Evolutionary conservation across 2,329 filamentous ascomycete species (phyloP), one percentile per base, ranked within the genome.

Genomic region (Cladosporium cucumerinum): DNA sequence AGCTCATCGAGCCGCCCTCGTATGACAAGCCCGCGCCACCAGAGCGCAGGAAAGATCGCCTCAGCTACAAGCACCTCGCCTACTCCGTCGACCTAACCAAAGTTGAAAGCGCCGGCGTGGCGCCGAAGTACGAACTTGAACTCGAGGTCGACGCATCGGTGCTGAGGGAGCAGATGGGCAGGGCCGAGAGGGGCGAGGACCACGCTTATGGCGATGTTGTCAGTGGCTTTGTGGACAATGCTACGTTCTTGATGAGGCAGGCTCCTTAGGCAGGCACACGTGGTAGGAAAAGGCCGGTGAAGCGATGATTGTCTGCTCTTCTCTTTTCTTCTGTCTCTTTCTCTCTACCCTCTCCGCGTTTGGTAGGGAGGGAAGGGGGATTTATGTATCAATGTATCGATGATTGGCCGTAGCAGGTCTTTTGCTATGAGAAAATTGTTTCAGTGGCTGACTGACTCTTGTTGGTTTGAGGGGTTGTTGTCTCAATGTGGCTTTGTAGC

Each of bases 41-140:
- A 68, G 75, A 68, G 61, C 78, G 69, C 79, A 84, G 7, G 71
- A 99, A 99, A 77, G 93, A 99, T 77, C 87, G 95, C 21, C 82
- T 99, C 75, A 96, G 91, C 74, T 99, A 99, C 78, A 88, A 85
- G 11, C 96, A 98, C 75, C 85, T 93, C 48, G 87, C 87, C 62
- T 97, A 96, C 75, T 91, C 95, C 75, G 85, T 99, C 70, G 95
- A 99, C 78, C 81, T 99, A 59, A 99, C 95, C 0, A 93, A 97
- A 76, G 95, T 99, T 49, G 90, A 87, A 12, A 79, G 81, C 67
- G 74, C 78, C 11, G 73, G 69, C 5, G 68, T 67, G 0, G 82
- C 84, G 64, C 92, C 91, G 70, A 89, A 90, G 68, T 91, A 94
- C 73, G 92, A 96, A 78, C 82, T 95, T 7, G 92, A 96, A 74